A percentile compares a stretch with the other conserved stretches of the same genome.
Conservation (phyloP, 768 basidiomycete species). For the Nevesoporus exiguus region DNA sequence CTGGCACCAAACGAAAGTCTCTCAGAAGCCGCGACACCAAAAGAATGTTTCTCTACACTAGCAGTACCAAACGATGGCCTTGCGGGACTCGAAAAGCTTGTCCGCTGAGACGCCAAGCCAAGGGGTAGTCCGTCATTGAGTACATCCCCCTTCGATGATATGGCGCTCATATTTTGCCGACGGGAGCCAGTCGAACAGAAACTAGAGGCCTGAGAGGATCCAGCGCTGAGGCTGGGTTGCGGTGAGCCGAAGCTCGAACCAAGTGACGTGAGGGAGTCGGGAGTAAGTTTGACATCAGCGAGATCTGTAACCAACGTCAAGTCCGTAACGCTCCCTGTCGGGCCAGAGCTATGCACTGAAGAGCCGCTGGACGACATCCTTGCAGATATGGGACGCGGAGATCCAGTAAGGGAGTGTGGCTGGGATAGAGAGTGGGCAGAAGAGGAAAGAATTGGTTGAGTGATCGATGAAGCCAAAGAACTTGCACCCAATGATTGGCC, state of each 20-base stretch:
- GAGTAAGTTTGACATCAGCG: conserved; percentile 21
- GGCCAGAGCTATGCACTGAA: conserved; percentile 16
- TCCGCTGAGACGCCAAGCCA: conserved; percentile 19
- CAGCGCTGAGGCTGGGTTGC: conserved; percentile 24
- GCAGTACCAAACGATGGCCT: conserved; percentile 18
- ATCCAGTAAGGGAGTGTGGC: conserved; percentile 30
- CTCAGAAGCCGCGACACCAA: conserved; percentile 16
- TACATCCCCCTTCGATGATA: conserved; percentile 20
- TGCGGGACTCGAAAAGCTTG: conserved; percentile 20
- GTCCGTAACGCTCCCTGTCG: conserved; percentile 15
- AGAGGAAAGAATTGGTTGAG: conserved; percentile 22
- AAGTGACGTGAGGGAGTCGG: conserved; percentile 27
- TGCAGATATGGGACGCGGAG: conserved; percentile 24
- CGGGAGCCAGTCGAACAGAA: conserved; percentile 26
- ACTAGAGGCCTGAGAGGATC: conserved; percentile 28
- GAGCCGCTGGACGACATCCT: conserved; percentile 23
- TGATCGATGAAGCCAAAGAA: conserved; percentile 16
- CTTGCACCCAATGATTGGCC: conserved; percentile 13
- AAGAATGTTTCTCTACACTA: conserved; percentile 16
- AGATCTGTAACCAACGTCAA: conserved; percentile 25
- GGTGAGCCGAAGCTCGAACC: conserved; percentile 26
- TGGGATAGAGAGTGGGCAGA: conserved; percentile 23
- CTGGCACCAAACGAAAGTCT: conserved; percentile 14
- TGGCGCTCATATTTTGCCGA: conserved; percentile 17
- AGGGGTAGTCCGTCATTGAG: conserved; percentile 15